Percentiles rank a stretch among this genome's conserved stretches.
Conservation (phyloP, 2,329 filamentous ascomycete species). For the Cladosporium sp. region DNA sequence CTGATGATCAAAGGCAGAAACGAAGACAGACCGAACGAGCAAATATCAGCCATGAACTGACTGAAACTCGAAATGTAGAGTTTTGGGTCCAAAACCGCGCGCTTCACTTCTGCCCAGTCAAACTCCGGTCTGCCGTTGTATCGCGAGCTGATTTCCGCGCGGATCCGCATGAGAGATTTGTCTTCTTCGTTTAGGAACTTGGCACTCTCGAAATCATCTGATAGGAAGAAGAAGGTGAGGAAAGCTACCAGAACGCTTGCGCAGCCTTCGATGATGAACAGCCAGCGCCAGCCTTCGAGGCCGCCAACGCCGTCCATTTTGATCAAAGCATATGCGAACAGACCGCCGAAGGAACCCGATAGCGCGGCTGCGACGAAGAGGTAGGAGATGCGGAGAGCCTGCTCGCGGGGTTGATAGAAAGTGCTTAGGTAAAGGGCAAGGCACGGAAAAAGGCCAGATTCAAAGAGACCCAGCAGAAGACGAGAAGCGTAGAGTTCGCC, state of each 20-base stretch:
- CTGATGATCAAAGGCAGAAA: slow-evolving; percentile 51
- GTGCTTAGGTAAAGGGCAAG: slow-evolving; percentile 29
- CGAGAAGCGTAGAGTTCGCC: slow-evolving; percentile 21
- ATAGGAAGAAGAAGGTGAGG: slow-evolving; percentile 52
- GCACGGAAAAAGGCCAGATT: slow-evolving; percentile 21
- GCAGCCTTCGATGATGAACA: slow-evolving; percentile 55
- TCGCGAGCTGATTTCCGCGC: slow-evolving; percentile 18
- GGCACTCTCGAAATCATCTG: slow-evolving; percentile 31
- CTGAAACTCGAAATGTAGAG: slow-evolving; percentile 20
- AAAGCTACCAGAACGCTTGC: slow-evolving; percentile 50
- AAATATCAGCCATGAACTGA: slow-evolving; percentile 19
- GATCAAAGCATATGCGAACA: slow-evolving; percentile 25
- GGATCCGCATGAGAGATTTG: slow-evolving; percentile 15
- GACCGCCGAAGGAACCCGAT: slow-evolving; percentile 20
- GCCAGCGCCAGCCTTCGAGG: slow-evolving; percentile 41
- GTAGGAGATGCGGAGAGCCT: slow-evolving; percentile 18
- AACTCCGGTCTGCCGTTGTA: slow-evolving; percentile 16
- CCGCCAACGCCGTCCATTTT: slow-evolving; percentile 40
- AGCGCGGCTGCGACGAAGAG: slow-evolving; percentile 21
- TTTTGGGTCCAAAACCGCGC: slow-evolving; percentile 20
- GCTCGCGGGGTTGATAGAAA: slow-evolving; percentile 17
- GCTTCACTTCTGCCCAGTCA: slow-evolving; percentile 20
- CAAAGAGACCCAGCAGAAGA: slow-evolving; percentile 23
- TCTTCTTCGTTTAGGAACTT: slow-evolving; percentile 26
- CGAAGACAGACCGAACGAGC: slow-evolving; percentile 22